Evolutionary conservation across 805 yeast genomes (phyloP).

Genomic region (Jamesozyma hellenica): DNA sequence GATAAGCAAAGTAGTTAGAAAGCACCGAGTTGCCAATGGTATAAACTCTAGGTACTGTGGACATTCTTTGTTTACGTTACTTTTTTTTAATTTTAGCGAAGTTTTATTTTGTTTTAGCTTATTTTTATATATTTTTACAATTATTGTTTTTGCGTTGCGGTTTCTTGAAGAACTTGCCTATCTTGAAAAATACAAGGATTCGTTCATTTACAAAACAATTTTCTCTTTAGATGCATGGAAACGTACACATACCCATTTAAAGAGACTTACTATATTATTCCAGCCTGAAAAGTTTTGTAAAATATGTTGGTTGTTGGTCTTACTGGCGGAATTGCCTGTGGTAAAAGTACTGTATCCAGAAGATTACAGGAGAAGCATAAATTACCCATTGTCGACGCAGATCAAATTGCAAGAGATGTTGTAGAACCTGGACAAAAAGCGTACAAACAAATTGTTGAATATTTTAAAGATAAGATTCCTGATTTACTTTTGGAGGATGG

Average conservation of each 20-base stretch:
- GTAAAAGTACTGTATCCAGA: slow-evolving; percentile 81
- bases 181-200: no score
- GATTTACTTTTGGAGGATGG: slow-evolving; percentile 37
- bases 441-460: slow-evolving; percentile 49
- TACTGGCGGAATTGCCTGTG: slow-evolving; percentile 98
- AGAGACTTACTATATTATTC: no score
- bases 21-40: slow-evolving; percentile 37
- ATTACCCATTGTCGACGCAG: slow-evolving; percentile 76
- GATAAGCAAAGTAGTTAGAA: slow-evolving; percentile 35
- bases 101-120: neutral
- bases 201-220: no score
- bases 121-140: neutral
- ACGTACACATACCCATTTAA: no score
- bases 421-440: slow-evolving; percentile 74
- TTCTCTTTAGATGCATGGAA: no score
- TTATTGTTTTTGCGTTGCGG: neutral
- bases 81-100: neutral
- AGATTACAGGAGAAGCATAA: slow-evolving; percentile 41
- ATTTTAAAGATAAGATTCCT: slow-evolving; percentile 49
- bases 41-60: slow-evolving; percentile 29
- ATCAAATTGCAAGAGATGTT: slow-evolving; percentile 73
- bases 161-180: no score
- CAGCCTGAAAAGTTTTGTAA: no score
- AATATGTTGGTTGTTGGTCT: slow-evolving; percentile 76
- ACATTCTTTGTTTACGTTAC: slow-evolving; percentile 7